A percentile compares a stretch with the other conserved stretches of the same genome.
Conservation (phyloP, 805 yeast species). For the Candida nitratophila region DNA sequence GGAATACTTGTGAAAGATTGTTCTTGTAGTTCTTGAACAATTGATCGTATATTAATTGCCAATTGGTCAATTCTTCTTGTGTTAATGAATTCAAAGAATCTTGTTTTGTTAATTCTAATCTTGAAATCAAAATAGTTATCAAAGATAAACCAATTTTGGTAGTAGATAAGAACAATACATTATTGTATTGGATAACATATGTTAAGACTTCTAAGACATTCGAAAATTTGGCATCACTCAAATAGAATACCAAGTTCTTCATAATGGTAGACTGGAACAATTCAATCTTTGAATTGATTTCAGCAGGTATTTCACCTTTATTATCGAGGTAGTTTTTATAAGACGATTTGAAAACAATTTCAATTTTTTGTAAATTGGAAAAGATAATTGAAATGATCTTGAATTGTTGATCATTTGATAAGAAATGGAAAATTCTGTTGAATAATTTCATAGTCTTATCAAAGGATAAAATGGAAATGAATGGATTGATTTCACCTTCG, state of each 20-base stretch:
- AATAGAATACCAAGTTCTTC: slow-evolving; percentile 75
- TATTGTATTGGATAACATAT: slow-evolving; percentile 62
- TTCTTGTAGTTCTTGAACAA: slow-evolving; percentile 76
- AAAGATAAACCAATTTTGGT: slow-evolving; percentile 80
- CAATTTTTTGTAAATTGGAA: slow-evolving; percentile 71
- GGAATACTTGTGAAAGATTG: slow-evolving; percentile 72
- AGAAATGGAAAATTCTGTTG: slow-evolving; percentile 81
- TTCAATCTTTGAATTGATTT: slow-evolving; percentile 55
- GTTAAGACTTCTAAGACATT: slow-evolving; percentile 74
- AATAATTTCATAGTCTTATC: slow-evolving; percentile 86
- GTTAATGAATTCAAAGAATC: slow-evolving; percentile 47
- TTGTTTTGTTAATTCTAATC: slow-evolving; percentile 88
- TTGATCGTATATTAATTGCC: slow-evolving; percentile 79
- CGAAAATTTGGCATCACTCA: slow-evolving; percentile 73
- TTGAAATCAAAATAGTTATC: slow-evolving; percentile 81
- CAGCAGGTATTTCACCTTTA: slow-evolving; percentile 45
- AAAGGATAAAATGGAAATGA: slow-evolving; percentile 72
- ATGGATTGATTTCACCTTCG: slow-evolving; percentile 68
- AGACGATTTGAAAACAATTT: slow-evolving; percentile 72
- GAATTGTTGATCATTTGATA: slow-evolving; percentile 67
- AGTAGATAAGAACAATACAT: slow-evolving; percentile 59
- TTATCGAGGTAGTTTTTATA: slow-evolving; percentile 54
- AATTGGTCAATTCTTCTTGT: slow-evolving; percentile 52
- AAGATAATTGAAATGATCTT: slow-evolving; percentile 72
- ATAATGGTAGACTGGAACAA: slow-evolving; percentile 74